Conservation (phyloP, 1,284 basidiomycete species). For the Irpex sp. region DNA sequence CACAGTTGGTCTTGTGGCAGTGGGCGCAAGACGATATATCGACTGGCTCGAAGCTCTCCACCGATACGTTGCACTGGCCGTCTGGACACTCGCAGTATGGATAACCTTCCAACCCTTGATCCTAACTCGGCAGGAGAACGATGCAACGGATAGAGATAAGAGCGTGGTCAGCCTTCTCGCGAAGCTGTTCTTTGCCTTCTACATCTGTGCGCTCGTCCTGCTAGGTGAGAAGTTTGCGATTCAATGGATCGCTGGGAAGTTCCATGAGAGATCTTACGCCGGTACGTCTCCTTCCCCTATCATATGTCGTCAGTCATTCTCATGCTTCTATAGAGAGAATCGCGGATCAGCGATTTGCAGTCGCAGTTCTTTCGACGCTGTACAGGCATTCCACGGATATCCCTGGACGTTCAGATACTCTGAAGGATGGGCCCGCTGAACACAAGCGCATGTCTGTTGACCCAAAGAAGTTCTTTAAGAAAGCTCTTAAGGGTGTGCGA, state of each 20-base stretch:
- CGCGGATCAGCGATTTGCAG: conserved; percentile 78
- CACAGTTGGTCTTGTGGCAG: conserved; percentile 72
- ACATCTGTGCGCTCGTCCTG: conserved; percentile 71
- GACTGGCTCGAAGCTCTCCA: conserved; percentile 72
- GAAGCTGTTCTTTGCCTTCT: conserved; percentile 73
- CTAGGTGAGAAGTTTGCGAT: conserved; percentile 85
- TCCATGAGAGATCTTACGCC: conserved; percentile 87
- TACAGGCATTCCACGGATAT: conserved; percentile 79
- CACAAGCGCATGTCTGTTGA: conserved; percentile 36
- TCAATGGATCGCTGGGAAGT: conserved; percentile 83
- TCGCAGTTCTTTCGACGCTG: conserved; percentile 69
- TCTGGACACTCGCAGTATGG: conserved; percentile 69
- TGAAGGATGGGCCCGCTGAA: conserved; percentile 41
- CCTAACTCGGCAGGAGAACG: conserved; percentile 35
- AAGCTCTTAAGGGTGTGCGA: conserved; percentile 69
- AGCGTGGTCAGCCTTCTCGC: conserved; percentile 48
- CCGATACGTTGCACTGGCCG: conserved; percentile 63
- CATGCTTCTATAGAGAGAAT: conserved; percentile 61
- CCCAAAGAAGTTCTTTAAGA: conserved; percentile 66
- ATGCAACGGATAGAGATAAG: conserved; percentile 17
- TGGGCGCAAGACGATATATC: conserved; percentile 68
- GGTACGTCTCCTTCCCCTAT: conserved; percentile 35
- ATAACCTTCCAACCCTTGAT: conserved; percentile 71
- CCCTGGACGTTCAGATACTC: conserved; percentile 65
- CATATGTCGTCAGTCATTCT: conserved; percentile 2